Conservation (phyloP, 768 basidiomycete genomes). For the Calocybe cyanea region DNA sequence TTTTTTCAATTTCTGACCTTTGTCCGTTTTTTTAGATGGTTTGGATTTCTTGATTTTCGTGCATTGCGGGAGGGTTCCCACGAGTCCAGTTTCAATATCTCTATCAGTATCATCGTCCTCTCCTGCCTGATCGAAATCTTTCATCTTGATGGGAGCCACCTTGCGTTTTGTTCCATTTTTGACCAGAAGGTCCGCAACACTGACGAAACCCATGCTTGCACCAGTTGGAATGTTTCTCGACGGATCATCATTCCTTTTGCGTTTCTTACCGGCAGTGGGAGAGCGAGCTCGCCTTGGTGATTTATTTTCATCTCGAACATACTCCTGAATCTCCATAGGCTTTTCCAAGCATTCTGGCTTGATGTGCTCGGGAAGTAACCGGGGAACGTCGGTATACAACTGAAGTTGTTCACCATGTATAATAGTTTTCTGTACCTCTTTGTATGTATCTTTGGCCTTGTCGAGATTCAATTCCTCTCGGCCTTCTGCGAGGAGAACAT, state of each 20-base stretch:
- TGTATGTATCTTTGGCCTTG: conserved; percentile 81
- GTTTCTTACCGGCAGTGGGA: conserved; percentile 43
- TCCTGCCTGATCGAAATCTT: conserved; percentile 48
- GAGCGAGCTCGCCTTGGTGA: conserved; percentile 27
- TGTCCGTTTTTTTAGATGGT: conserved; percentile 24
- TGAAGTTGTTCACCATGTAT: conserved; percentile 83
- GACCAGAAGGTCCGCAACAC: conserved; percentile 57
- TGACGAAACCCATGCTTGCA: conserved; percentile 71
- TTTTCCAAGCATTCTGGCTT: conserved; percentile 79
- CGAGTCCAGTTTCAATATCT: conserved; percentile 56
- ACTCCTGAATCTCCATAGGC: conserved; percentile 77
- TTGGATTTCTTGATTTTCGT: conserved; percentile 42
- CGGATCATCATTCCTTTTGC: conserved; percentile 67
- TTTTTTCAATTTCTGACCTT: conserved; percentile 40
- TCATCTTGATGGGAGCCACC: conserved; percentile 21
- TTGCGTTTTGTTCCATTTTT: conserved; percentile 47
- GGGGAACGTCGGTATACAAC: conserved; percentile 88
- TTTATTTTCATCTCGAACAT: conserved; percentile 47
- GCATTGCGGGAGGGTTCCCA: conserved; percentile 43
- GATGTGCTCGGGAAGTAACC: conserved; percentile 74
- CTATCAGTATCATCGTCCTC: conserved; percentile 67
- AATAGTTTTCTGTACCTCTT: conserved; percentile 86
- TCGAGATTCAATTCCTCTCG: conserved; percentile 91
- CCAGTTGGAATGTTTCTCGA: conserved; percentile 69
- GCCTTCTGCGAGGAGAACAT: conserved; percentile 85